These are phyloP conservation scores for Russula ochroleuca DNA, from an alignment of 768 basidiomycete genomes.

Conservation along the genomic window DNA sequence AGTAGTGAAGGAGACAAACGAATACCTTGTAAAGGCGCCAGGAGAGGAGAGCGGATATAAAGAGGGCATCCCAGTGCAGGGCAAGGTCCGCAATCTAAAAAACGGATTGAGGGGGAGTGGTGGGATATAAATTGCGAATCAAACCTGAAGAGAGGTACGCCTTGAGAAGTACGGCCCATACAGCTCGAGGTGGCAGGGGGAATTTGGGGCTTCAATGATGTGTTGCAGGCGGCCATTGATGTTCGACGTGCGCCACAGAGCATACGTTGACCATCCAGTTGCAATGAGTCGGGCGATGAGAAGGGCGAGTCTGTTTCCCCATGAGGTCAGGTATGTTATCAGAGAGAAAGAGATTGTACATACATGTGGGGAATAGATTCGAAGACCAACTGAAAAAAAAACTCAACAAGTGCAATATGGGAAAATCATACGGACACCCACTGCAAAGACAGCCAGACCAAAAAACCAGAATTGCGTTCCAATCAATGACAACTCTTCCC, in stretches of 20 bases:
- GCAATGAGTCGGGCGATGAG: slow-evolving; percentile 45
- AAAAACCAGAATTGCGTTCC: slow-evolving; percentile 27
- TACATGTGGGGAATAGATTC: slow-evolving; percentile 56
- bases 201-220: slow-evolving; percentile 39
- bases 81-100: slow-evolving; percentile 47
- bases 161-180: slow-evolving; percentile 43
- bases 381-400: slow-evolving; percentile 36
- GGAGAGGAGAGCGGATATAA: slow-evolving; percentile 43
- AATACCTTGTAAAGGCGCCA: slow-evolving; percentile 44
- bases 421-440: not conserved
- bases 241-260: slow-evolving; percentile 44
- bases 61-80: slow-evolving; percentile 42
- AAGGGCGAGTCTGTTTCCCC: slow-evolving; percentile 42
- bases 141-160: slow-evolving; percentile 43
- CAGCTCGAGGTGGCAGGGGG: slow-evolving; percentile 48
- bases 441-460: slow-evolving; percentile 27
- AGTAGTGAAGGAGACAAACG: not conserved
- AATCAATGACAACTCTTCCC: slow-evolving; percentile 24
- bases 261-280: slow-evolving; percentile 50
- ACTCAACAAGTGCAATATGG: not conserved
- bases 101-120: not conserved
- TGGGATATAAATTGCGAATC: not conserved
- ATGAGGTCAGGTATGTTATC: not conserved
- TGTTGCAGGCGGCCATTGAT: slow-evolving; percentile 37
- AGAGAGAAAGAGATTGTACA: slow-evolving; percentile 21